Percentiles rank a stretch among this genome's conserved stretches.
phyloP scores from a whole-genome alignment of 768 basidiomycete species.

The Xerocomellus dryophilus region DNA sequence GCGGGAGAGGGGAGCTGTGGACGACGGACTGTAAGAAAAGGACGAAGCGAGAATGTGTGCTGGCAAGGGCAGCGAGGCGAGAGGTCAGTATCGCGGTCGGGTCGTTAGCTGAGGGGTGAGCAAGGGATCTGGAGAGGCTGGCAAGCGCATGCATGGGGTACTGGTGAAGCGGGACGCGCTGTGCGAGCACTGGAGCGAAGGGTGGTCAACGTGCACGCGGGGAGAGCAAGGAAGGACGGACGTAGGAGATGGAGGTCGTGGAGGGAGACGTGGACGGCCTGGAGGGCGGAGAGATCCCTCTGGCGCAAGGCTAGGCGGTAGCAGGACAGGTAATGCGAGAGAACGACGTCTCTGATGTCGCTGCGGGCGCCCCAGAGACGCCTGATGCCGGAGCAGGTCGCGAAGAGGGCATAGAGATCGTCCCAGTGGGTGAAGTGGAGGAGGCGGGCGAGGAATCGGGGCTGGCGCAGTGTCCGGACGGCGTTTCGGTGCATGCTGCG shows the following conservation, averaged over 20 bases:
- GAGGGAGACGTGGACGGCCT: slow-evolving; percentile 51
- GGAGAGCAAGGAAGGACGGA: slow-evolving; percentile 39
- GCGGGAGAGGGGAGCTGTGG: slow-evolving; percentile 53
- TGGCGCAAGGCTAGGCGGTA: slow-evolving; percentile 45
- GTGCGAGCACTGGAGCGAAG: slow-evolving; percentile 55
- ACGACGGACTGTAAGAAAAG: slow-evolving; percentile 70
- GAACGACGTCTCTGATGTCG: slow-evolving; percentile 37
- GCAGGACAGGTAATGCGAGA: slow-evolving; percentile 55
- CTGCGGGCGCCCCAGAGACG: slow-evolving; percentile 30
- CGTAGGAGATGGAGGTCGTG: slow-evolving; percentile 62
- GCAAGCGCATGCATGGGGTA: slow-evolving; percentile 70
- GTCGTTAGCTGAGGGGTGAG: too few species aligned
- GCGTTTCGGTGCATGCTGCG: slow-evolving; percentile 27
- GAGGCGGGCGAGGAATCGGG: slow-evolving; percentile 34
- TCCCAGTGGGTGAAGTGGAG: slow-evolving; percentile 35
- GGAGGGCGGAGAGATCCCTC: slow-evolving; percentile 39
- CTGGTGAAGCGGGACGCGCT: slow-evolving; percentile 58
- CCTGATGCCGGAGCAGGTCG: slow-evolving; percentile 36
- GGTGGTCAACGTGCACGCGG: slow-evolving; percentile 5
- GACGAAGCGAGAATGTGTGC: slow-evolving; percentile 71
- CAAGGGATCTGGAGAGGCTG: slow-evolving; percentile 40
- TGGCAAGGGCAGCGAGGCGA: slow-evolving; percentile 47
- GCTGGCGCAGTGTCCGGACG: slow-evolving; percentile 31
- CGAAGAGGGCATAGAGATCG: slow-evolving; percentile 40
- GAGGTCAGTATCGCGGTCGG: slow-evolving; percentile 21